Base-by-base conservation (phyloP, 495 filamentous ascomycete genomes). In the Penicillium herquei region DNA sequence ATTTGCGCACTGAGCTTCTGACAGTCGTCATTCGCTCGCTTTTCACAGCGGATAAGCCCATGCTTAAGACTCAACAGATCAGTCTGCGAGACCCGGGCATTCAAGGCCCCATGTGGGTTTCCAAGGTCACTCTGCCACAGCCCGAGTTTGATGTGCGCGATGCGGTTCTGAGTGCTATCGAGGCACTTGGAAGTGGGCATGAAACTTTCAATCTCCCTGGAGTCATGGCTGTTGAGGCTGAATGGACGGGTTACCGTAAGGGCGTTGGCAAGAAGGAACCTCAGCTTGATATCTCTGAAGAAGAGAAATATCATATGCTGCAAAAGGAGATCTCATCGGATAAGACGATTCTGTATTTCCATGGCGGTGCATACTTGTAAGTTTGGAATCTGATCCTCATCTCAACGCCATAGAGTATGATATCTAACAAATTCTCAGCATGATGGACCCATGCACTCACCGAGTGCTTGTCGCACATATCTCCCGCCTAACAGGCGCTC, bases 301-400 rank as follows among this genome's bases (percentile, higher is more conserved):
- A 76, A 48, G 78, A 86, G 57, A 91, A 90, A 63, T 97, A 91
- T 68, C 72, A 71, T 46, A 77, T 79, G 47, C 66, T 97, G 73
- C 86, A 89, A 76, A 81, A 80, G 59, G 91, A 95, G 41, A 78
- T 83, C 26, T 80, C 69, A 9, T 82, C 75, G 18, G 76, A 83
- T n/a, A 81, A 81, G 34, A 92, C 89, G 0, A 70, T 96, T 1
- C 73, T 96, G 30, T 96, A 91, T 65, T 86, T 96, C 67, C 93
- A 98, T 66, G 93, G 93, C 41, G 93, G 93, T 32, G 91, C 86
- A n/a, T 88, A 89, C 72, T 91, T 73, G 78, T 81, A 52, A 66
- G 72, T 69, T 9, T 11, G 30, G 7, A 6, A 1, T 26, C 21
- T 26, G 21, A 4, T 4, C 21, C 21, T 26, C 21, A 26, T 26